Conservation (phyloP, 2,329 filamentous ascomycete species). For the Aureobasidium mangrovei region DNA sequence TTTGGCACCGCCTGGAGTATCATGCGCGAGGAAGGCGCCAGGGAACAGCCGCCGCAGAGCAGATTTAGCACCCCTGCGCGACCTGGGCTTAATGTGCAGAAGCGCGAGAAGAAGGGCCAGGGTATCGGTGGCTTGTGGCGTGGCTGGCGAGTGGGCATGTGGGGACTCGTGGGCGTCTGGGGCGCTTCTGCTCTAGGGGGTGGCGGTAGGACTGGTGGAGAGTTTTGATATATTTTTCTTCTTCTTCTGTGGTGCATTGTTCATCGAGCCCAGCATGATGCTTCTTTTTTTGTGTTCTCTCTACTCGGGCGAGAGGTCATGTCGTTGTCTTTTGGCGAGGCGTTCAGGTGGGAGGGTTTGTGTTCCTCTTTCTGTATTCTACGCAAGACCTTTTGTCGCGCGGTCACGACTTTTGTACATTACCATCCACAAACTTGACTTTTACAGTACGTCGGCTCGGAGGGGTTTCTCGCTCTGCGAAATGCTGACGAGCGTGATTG, state of each 20-base stretch:
- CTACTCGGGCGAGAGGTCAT: not conserved
- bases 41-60: conserved; percentile 28
- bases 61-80: conserved; percentile 20
- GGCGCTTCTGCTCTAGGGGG: conserved; percentile 13
- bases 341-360: too few species aligned
- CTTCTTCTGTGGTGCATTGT: not conserved
- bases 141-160: conserved; percentile 70
- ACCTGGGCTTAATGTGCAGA: conserved; percentile 27
- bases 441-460: too few species aligned
- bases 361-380: too few species aligned
- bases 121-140: conserved; percentile 61
- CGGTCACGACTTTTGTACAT: too few species aligned
- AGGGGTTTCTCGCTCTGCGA: too few species aligned
- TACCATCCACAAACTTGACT: too few species aligned
- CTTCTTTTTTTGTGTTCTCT: not conserved
- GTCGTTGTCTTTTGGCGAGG: not conserved
- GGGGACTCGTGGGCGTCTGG: conserved; percentile 68
- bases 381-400: too few species aligned
- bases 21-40: conserved; percentile 66
- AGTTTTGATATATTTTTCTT: conserved; percentile 8
- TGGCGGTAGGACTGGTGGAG: conserved; percentile 14
- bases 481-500: too few species aligned
- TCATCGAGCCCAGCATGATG: not conserved
- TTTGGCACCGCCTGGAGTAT: conserved; percentile 89
- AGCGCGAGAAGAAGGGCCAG: conserved; percentile 51